Conservation (phyloP, 768 basidiomycete genomes). For the Trametes punicea region DNA sequence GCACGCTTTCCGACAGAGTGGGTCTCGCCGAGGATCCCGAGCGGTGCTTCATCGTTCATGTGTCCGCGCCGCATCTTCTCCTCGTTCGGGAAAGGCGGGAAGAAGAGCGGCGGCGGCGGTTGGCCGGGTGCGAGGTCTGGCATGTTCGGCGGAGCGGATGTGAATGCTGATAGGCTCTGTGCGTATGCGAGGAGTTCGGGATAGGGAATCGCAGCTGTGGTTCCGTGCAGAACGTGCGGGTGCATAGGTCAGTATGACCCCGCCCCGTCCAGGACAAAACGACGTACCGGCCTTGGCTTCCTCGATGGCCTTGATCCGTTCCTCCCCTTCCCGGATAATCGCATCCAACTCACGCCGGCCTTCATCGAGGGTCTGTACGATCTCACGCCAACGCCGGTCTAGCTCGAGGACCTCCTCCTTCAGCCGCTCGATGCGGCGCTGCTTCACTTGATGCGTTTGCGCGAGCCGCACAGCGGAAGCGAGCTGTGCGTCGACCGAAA, state of each 20-base stretch:
- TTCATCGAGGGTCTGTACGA: constrained; percentile 60
- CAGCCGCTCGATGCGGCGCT: constrained; percentile 67
- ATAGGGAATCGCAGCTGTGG: constrained; percentile 71
- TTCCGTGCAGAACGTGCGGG: not conserved
- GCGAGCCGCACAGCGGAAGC: constrained; percentile 63
- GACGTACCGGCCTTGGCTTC: constrained; percentile 65
- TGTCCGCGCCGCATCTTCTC: constrained; percentile 86
- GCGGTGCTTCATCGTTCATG: constrained; percentile 75
- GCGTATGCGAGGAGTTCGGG: constrained; percentile 83
- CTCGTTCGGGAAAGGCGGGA: constrained; percentile 89
- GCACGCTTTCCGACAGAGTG: constrained; percentile 76
- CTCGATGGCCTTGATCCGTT: constrained; percentile 64
- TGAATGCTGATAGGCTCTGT: constrained; percentile 80
- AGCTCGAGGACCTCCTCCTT: constrained; percentile 68
- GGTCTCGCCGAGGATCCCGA: constrained; percentile 76
- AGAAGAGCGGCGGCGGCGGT: constrained; percentile 75
- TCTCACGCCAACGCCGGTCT: constrained; percentile 63
- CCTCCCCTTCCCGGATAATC: constrained; percentile 73
- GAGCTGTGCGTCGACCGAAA: constrained; percentile 61
- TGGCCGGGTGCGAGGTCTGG: constrained; percentile 72
- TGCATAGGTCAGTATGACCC: not conserved
- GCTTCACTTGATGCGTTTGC: constrained; percentile 71
- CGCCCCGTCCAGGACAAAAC: not conserved
- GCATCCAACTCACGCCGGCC: constrained; percentile 68
- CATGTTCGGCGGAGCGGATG: constrained; percentile 87